A percentile compares a stretch with the other conserved stretches of the same genome.
phyloP scores from a whole-genome alignment of 106 monocot genomes.

The Acorus calamus region DNA sequence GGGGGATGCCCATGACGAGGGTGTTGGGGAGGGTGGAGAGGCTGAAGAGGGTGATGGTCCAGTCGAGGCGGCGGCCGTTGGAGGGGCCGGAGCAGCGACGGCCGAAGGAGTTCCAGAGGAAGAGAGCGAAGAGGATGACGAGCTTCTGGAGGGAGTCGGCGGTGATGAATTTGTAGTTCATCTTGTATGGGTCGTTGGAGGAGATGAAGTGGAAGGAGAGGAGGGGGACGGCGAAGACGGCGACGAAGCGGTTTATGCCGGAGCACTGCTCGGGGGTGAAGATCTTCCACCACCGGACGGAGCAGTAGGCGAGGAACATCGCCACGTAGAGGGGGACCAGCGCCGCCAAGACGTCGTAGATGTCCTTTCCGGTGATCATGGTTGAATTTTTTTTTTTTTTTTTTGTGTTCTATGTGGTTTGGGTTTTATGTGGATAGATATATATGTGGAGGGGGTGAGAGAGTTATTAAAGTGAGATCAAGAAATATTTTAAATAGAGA shows the following conservation, averaged over 20 bases:
- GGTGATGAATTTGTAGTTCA: slow-evolving; percentile 52
- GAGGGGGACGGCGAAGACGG: slow-evolving; percentile 43
- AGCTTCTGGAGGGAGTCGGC: slow-evolving; percentile 57
- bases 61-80: slow-evolving; percentile 18
- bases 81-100: background rate
- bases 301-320: slow-evolving; percentile 42
- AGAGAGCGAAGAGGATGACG: slow-evolving; percentile 29
- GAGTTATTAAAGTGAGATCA: no score
- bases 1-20: slow-evolving; percentile 48
- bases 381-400: no score
- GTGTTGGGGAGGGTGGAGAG: slow-evolving; percentile 54
- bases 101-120: slow-evolving; percentile 19
- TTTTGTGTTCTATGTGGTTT: no score
- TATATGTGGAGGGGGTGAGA: no score
- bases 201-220: slow-evolving; percentile 56
- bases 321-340: slow-evolving; percentile 43
- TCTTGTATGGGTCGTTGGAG: slow-evolving; percentile 26
- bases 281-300: slow-evolving; percentile 40
- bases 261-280: slow-evolving; percentile 62
- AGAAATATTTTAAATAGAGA: no score
- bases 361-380: slow-evolving; percentile 52
- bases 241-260: slow-evolving; percentile 56
- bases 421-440: no score
- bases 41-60: slow-evolving; percentile 51
- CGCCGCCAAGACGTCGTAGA: slow-evolving; percentile 44